Conservation (phyloP, 495 filamentous ascomycete genomes). For the Tuber umbilicatum region DNA sequence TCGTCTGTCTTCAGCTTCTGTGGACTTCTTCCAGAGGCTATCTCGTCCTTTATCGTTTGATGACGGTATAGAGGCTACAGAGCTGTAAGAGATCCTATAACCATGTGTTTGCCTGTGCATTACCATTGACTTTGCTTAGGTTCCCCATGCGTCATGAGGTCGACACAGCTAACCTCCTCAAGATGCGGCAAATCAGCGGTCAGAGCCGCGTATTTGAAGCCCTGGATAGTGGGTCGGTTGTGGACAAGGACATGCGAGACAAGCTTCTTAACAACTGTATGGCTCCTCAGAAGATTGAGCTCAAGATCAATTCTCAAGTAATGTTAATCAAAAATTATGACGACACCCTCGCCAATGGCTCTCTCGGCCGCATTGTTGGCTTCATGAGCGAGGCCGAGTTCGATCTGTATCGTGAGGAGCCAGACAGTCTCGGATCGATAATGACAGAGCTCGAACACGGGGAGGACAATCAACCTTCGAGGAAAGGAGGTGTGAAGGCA, state of each 20-base stretch:
- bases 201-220: conserved; percentile 61
- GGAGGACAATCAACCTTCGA: conserved; percentile 39
- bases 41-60: conserved; percentile 61
- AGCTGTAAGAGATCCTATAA: conserved; percentile 55
- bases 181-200: conserved; percentile 67
- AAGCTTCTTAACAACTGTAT: conserved; percentile 84
- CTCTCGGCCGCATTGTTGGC: conserved; percentile 71
- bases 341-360: conserved; percentile 86
- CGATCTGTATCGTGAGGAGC: conserved; percentile 55
- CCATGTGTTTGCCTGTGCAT: conserved; percentile 7
- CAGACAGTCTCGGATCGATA: conserved; percentile 49
- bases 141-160: conserved; percentile 90
- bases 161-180: conserved; percentile 69
- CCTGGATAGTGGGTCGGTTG: conserved; percentile 65
- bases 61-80: conserved; percentile 79
- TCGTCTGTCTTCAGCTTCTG: conserved; percentile 61
- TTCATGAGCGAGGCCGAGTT: conserved; percentile 84
- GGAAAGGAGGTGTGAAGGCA: background rate
- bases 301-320: conserved; percentile 91
- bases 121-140: conserved; percentile 43
- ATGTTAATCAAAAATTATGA: conserved; percentile 99
- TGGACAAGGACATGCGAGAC: conserved; percentile 60
- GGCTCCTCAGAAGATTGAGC: conserved; percentile 66
- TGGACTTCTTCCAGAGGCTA: conserved; percentile 63
- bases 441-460: conserved; percentile 43